Conservation (phyloP, 441 rosid species). For the Gossypium gossypioides region DNA sequence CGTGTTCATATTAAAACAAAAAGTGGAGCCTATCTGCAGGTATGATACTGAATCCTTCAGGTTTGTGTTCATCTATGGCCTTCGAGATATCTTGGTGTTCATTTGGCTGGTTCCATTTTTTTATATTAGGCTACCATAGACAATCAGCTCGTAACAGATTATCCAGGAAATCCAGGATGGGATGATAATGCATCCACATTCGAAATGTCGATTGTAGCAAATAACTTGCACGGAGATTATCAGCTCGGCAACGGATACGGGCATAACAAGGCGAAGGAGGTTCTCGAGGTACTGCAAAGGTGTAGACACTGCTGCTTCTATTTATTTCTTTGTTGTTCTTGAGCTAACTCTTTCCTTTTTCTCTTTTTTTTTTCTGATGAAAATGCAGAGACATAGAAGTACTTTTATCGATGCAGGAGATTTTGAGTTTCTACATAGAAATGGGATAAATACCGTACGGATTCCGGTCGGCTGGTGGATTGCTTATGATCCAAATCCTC, state of each 20-base stretch:
- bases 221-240: slow-evolving; percentile 67
- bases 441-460: slow-evolving; percentile 61
- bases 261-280: slow-evolving; percentile 41
- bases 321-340: neutral
- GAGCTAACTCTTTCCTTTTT: neutral
- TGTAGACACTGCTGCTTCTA: neutral
- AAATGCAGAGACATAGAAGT: slow-evolving; percentile 53
- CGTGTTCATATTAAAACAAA: slow-evolving; percentile 44
- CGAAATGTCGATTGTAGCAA: slow-evolving; percentile 45
- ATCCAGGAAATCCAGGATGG: slow-evolving; percentile 61
- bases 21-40: slow-evolving; percentile 57
- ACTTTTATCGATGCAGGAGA: slow-evolving; percentile 47
- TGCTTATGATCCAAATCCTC: slow-evolving; percentile 67
- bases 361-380: neutral
- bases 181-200: slow-evolving; percentile 60
- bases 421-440: slow-evolving; percentile 48
- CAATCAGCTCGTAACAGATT: slow-evolving; percentile 55
- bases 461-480: slow-evolving; percentile 87
- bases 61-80: neutral
- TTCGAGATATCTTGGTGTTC: slow-evolving; percentile 6
- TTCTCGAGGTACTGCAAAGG: slow-evolving; percentile 43
- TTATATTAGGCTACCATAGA: slow-evolving; percentile 40
- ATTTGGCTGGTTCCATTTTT: slow-evolving; percentile 12
- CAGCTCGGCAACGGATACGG: slow-evolving; percentile 70
- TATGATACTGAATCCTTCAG: slow-evolving; percentile 12